phyloP scores from a whole-genome alignment of 306 rosid genomes.

The Lathyrus aphaca region DNA sequence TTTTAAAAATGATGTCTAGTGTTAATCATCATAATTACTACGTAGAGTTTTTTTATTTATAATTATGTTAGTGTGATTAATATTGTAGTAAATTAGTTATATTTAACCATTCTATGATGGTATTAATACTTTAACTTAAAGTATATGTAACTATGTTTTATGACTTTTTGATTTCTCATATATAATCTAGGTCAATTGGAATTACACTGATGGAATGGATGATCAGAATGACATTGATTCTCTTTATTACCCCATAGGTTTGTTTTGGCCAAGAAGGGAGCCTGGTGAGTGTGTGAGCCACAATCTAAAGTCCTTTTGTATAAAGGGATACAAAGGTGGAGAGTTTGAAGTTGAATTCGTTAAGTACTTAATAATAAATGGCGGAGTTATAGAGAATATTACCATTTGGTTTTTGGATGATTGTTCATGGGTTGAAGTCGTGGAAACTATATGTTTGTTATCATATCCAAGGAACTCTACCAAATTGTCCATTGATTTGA shows the following conservation, averaged over 20 bases:
- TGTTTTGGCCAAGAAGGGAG: neutral
- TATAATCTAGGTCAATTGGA: neutral
- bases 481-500: neutral
- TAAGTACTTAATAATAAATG: neutral
- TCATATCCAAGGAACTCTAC: neutral
- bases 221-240: neutral
- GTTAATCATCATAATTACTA: neutral
- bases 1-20: no score
- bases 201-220: neutral
- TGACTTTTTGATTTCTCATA: neutral
- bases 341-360: neutral
- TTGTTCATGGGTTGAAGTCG: neutral
- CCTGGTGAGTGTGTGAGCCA: neutral
- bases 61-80: neutral
- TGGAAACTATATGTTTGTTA: neutral
- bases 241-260: neutral
- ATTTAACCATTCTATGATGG: no score
- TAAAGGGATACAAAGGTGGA: neutral
- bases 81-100: no score
- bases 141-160: no score
- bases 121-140: no score
- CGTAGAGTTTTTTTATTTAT: no score
- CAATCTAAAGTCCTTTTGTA: neutral
- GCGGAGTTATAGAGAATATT: neutral
- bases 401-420: slow-evolving; percentile 7